Percentiles rank a stretch among this genome's conserved stretches.
These are phyloP conservation scores for Cercis canadensis DNA, from an alignment of 306 rosid genomes.

Conservation along the genomic window DNA sequence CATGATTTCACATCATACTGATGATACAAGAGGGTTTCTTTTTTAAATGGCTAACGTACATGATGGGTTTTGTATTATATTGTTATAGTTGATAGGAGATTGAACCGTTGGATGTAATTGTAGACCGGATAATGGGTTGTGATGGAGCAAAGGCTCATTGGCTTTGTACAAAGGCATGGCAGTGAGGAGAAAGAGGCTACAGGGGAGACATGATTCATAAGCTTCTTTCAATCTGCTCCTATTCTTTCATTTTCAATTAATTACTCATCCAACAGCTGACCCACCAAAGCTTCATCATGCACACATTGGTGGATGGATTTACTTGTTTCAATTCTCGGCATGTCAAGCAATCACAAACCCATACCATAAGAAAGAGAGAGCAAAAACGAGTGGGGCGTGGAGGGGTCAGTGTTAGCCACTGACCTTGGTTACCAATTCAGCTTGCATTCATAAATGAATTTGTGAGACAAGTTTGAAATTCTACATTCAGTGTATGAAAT, in stretches of 20 bases:
- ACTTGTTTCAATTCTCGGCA: constrained; percentile 31
- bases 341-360: constrained; percentile 30
- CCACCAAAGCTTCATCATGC: constrained; percentile 47
- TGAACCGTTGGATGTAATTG: no score
- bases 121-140: no score
- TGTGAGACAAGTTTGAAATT: no score
- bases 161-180: no score
- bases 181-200: constrained; percentile 2
- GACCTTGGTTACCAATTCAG: constrained; percentile 21
- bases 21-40: no score
- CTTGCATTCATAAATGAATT: constrained; percentile 3
- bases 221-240: constrained; percentile 1
- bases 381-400: neutral
- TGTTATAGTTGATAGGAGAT: no score
- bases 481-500: no score
- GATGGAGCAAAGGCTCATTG: no score
- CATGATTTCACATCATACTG: no score
- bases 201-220: constrained; percentile 30
- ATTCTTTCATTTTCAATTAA: constrained; percentile 45
- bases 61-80: no score
- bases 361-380: neutral
- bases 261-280: constrained; percentile 45
- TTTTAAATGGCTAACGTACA: no score
- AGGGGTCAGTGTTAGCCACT: no score
- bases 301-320: constrained; percentile 38